A percentile compares a stretch with the other conserved stretches of the same genome.
phyloP scores from a whole-genome alignment of 495 filamentous ascomycete genomes.

The Penicillium goetzii region DNA sequence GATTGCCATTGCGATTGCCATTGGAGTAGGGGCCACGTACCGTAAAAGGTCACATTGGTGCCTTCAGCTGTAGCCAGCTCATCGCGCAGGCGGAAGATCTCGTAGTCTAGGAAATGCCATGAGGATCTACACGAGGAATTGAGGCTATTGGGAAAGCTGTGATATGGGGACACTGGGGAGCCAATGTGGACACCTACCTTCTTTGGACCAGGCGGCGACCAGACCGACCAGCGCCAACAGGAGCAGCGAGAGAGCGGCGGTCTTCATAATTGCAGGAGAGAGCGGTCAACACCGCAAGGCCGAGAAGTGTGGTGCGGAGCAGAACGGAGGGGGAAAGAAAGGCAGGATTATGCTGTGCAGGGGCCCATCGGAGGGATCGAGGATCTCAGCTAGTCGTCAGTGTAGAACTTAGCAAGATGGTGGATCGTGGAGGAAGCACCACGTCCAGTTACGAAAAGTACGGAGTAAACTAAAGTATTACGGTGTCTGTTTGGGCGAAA shows the following conservation, averaged over 20 bases:
- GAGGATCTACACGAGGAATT: neutral
- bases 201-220: constrained; percentile 79
- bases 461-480: neutral
- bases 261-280: constrained; percentile 41
- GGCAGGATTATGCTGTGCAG: constrained; percentile 1
- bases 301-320: constrained; percentile 5
- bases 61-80: constrained; percentile 81
- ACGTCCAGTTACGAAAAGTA: neutral
- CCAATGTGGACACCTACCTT: constrained; percentile 59
- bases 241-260: constrained; percentile 35
- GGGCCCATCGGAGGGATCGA: constrained; percentile 4
- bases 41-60: constrained; percentile 85
- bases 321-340: constrained; percentile 2
- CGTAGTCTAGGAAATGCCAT: constrained; percentile 66
- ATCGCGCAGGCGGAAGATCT: constrained; percentile 93
- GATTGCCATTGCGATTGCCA: neutral
- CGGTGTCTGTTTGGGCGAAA: neutral
- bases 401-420: neutral
- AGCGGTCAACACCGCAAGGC: constrained; percentile 38
- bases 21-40: constrained; percentile 33
- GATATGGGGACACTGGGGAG: neutral
- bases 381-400: neutral
- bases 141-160: neutral
- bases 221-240: constrained; percentile 54
- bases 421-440: constrained; percentile 13